Evolutionary conservation across 805 yeast genomes (phyloP).

Genomic region (Debaryomyces tyrocola): DNA sequence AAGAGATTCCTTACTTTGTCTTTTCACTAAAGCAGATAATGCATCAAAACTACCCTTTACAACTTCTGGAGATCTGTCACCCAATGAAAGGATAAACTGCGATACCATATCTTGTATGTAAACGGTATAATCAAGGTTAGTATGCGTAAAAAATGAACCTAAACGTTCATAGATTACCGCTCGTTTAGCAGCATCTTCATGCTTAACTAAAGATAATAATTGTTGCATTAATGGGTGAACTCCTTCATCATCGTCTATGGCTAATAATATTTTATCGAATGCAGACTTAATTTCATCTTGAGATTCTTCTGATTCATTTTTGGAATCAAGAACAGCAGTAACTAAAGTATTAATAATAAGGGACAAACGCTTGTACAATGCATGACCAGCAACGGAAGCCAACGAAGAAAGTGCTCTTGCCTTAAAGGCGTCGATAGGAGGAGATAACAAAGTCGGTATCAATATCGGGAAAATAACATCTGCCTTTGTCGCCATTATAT

Average conservation of each 20-base stretch:
- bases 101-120: constrained; percentile 76
- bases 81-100: constrained; percentile 68
- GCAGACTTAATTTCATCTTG: constrained; percentile 49
- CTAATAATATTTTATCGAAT: constrained; percentile 66
- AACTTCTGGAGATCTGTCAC: constrained; percentile 62
- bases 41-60: constrained; percentile 68
- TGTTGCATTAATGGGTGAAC: constrained; percentile 84
- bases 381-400: constrained; percentile 87
- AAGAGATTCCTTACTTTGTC: constrained; percentile 71
- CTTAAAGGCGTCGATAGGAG: constrained; percentile 81
- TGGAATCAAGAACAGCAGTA: constrained; percentile 48
- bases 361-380: constrained; percentile 71
- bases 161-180: constrained; percentile 64
- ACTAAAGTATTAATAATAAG: constrained; percentile 74
- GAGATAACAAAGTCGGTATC: constrained; percentile 76
- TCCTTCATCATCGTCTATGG: constrained; percentile 77
- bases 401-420: constrained; percentile 85
- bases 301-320: constrained; percentile 35
- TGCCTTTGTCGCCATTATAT: constrained; percentile 86
- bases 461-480: constrained; percentile 92
- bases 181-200: constrained; percentile 67
- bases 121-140: constrained; percentile 66
- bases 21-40: constrained; percentile 63
- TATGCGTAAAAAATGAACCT: constrained; percentile 66
- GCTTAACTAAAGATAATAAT: constrained; percentile 69